Percentiles rank a stretch among this genome's conserved stretches.
Conservation (phyloP, 108 stramenopile genomes). For the Discostella stelligeroides region DNA sequence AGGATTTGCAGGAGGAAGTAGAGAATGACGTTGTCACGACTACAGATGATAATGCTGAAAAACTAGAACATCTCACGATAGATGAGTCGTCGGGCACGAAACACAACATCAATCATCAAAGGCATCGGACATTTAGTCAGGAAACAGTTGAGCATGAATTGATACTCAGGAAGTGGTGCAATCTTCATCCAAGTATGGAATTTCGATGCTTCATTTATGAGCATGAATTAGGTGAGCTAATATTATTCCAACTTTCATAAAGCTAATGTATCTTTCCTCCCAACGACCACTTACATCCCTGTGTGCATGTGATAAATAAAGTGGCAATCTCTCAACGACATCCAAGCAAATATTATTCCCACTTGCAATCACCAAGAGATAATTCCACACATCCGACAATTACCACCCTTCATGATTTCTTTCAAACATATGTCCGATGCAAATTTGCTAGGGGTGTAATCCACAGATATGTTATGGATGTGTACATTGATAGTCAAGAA, state of each 20-base stretch:
- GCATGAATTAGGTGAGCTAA: constrained; percentile 47
- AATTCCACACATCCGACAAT: constrained; percentile 27
- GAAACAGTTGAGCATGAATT: constrained; percentile 57
- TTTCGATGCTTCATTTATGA: constrained; percentile 92
- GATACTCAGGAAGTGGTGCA: constrained; percentile 92
- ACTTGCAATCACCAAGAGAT: constrained; percentile 43
- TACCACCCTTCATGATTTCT: constrained; percentile 45
- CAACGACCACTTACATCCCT: too few relatives aligned
- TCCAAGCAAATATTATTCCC: constrained; percentile 72
- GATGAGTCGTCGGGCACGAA: too few relatives aligned
- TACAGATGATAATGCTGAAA: background rate
- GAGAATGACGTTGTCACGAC: constrained; percentile 1
- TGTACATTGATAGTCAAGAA: constrained; percentile 83
- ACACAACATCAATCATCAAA: too few relatives aligned
- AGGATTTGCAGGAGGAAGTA: background rate
- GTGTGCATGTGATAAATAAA: too few relatives aligned
- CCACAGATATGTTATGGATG: constrained; percentile 70
- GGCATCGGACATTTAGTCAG: too few relatives aligned
- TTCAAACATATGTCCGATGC: constrained; percentile 47
- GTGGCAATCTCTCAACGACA: constrained; percentile 78
- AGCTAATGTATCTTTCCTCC: background rate
- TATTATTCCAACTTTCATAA: background rate
- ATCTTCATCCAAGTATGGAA: constrained; percentile 92
- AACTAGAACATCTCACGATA: too few relatives aligned
- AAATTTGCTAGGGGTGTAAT: constrained; percentile 48